Base-by-base conservation (phyloP, 2,329 filamentous ascomycete species). In the Colletotrichum liriopes region DNA sequence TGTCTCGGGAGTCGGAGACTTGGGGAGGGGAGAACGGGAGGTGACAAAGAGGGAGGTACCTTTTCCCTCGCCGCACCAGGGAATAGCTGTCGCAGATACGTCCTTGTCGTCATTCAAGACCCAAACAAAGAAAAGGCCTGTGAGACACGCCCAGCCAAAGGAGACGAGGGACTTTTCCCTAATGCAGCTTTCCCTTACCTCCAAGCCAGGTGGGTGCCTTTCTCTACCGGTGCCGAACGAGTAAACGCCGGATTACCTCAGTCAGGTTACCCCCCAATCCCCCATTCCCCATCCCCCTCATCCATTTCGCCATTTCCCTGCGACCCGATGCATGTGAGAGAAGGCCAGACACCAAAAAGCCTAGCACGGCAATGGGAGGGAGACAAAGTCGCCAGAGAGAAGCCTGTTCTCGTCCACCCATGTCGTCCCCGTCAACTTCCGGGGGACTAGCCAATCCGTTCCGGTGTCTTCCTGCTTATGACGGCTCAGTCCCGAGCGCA, bases 11-110 rank as follows among this genome's bases (percentile, higher is more conserved):
- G 51, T 55, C 52, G 56, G 47, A n/a, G 56, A 45, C 23, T 23
- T 58, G 41, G 18, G 26, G 58, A 26, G 39, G 39, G 39, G 26
- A 14, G 39, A 18, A 63, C 23, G 16, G 16, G 67, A 65, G 61
- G 37, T 58, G 58, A 71, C 58, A 68, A 51, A 71, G 37, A 54
- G 49, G 23, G 35, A 52, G 29, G 43, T 58, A 63, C 58, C 41
- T 65, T 35, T 55, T 37, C 32, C 39, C n/a, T 39, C 39, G 55
- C 55, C 63, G 26, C 51, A 64, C 65, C 58, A 63, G 68, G 41
- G 59, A 68, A 49, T 60, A 29, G 49, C 59, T 64, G 69, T 72
- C 69, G 59, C 69, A 72, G 65, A 69, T 49, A 55, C 51, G 65
- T 64, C 16, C n/a, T 60, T 32, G 56, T 67, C 65, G 37, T 68